A percentile compares a stretch with the other conserved stretches of the same genome.
These are phyloP conservation scores for Pythium phragmitis DNA, from an alignment of 352 stramenopile species.

Conservation along the genomic window DNA sequence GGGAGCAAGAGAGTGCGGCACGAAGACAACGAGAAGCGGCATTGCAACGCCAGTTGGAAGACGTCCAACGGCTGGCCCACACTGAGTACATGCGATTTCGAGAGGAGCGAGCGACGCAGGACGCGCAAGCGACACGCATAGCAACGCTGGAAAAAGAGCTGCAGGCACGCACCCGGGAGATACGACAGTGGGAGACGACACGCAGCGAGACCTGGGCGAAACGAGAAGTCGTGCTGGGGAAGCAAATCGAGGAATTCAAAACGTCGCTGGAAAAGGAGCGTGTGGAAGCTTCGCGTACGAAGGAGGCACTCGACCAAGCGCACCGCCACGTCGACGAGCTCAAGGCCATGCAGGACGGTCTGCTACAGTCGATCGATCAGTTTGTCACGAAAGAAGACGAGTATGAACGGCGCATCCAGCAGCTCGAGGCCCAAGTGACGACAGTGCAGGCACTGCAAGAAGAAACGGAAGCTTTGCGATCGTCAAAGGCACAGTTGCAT, in stretches of 20 bases:
- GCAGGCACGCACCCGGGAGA: slow-evolving; percentile 15
- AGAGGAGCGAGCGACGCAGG: slow-evolving; percentile 12
- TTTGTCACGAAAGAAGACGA: slow-evolving; percentile 36
- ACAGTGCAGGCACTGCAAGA: neutral
- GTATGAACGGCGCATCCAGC: slow-evolving; percentile 12
- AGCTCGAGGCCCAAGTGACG: slow-evolving; percentile 31
- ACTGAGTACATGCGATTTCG: slow-evolving; percentile 27
- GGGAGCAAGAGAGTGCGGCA: slow-evolving; percentile 25
- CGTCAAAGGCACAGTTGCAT: neutral
- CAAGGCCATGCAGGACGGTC: slow-evolving; percentile 64
- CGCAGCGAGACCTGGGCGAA: slow-evolving; percentile 21
- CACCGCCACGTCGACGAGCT: slow-evolving; percentile 52
- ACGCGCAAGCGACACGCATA: slow-evolving; percentile 22
- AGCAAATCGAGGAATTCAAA: slow-evolving; percentile 31
- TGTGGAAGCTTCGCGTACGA: neutral
- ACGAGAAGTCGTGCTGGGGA: slow-evolving; percentile 26
- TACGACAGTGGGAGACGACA: slow-evolving; percentile 11
- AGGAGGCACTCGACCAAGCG: slow-evolving; percentile 20
- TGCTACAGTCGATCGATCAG: slow-evolving; percentile 58
- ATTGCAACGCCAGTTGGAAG: slow-evolving; percentile 31
- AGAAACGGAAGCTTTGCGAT: slow-evolving; percentile 1
- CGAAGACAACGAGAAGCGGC: slow-evolving; percentile 30
- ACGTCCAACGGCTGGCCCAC: slow-evolving; percentile 33
- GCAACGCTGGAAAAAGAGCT: slow-evolving; percentile 26
- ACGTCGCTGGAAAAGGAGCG: slow-evolving; percentile 14